Percentiles rank a stretch among this genome's conserved stretches.
These are phyloP conservation scores for Venustampulla echinocandica DNA, from an alignment of 495 filamentous ascomycete genomes.

Conservation along the genomic window DNA sequence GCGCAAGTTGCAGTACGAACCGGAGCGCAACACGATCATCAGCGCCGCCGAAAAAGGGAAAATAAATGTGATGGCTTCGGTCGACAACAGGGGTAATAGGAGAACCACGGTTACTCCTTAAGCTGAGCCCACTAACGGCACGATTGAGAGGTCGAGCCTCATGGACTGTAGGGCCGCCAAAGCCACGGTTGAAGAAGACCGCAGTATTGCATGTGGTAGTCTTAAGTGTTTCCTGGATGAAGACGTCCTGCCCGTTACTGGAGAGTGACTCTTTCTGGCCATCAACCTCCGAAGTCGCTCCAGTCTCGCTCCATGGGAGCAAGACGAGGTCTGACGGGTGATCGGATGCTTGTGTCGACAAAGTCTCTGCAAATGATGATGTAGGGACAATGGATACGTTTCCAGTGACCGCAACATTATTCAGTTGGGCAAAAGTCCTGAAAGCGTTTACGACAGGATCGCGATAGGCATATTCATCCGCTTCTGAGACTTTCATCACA, in stretches of 20 bases:
- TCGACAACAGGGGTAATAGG: slow-evolving; percentile 43
- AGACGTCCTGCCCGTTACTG: slow-evolving; percentile 49
- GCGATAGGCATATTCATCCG: slow-evolving; percentile 63
- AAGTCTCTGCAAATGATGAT: slow-evolving; percentile 65
- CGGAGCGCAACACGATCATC: slow-evolving; percentile 79
- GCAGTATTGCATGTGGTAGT: slow-evolving; percentile 58
- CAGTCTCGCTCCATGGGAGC: slow-evolving; percentile 87
- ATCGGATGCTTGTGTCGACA: slow-evolving; percentile 58
- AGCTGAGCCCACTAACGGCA: slow-evolving; percentile 44
- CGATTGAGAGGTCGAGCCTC: slow-evolving; percentile 28
- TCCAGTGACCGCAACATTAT: slow-evolving; percentile 77
- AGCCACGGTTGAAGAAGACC: slow-evolving; percentile 74
- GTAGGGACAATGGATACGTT: slow-evolving; percentile 70
- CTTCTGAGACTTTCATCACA: slow-evolving; percentile 87
- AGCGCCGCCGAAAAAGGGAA: slow-evolving; percentile 77
- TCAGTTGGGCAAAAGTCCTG: slow-evolving; percentile 74
- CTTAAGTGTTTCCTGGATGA: slow-evolving; percentile 55
- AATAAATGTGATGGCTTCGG: slow-evolving; percentile 75
- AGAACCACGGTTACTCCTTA: slow-evolving; percentile 42
- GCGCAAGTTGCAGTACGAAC: slow-evolving; percentile 71
- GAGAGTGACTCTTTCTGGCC: slow-evolving; percentile 35
- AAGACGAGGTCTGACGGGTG: slow-evolving; percentile 70
- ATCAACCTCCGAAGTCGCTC: slow-evolving; percentile 52
- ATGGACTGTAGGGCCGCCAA: slow-evolving; percentile 41
- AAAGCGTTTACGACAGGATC: slow-evolving; percentile 93